Evolutionary conservation across 768 basidiomycete species (phyloP).

Genomic region (Mycena amicta): DNA sequence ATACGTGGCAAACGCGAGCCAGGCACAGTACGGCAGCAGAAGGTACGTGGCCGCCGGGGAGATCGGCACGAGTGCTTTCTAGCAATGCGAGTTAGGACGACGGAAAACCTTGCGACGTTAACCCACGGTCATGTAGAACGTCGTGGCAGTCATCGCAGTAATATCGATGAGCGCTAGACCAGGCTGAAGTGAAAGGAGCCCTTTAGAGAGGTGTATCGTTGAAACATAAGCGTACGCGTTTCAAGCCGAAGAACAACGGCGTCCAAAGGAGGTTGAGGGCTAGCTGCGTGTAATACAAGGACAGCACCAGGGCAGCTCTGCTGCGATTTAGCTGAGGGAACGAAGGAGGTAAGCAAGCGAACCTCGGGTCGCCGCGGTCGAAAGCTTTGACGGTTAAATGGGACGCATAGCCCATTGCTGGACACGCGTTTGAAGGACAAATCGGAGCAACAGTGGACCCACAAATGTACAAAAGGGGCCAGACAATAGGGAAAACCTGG

Average conservation of each 20-base stretch:
- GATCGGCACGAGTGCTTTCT: constrained; percentile 52
- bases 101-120: neutral
- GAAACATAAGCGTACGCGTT: constrained; percentile 37
- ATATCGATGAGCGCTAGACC: constrained; percentile 59
- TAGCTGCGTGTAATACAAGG: constrained; percentile 64
- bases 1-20: constrained; percentile 68
- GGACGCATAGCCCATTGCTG: constrained; percentile 69
- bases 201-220: too few species aligned
- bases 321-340: neutral
- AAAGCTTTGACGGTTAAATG: constrained; percentile 60
- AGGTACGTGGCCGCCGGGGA: constrained; percentile 51
- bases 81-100: neutral
- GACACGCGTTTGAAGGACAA: too few species aligned
- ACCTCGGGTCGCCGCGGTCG: constrained; percentile 41
- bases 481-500: constrained; percentile 60
- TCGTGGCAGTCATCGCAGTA: constrained; percentile 51
- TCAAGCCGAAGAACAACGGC: constrained; percentile 63
- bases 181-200: constrained; percentile 36
- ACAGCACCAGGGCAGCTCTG: constrained; percentile 38
- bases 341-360: constrained; percentile 30
- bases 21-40: constrained; percentile 66
- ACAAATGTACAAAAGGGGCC: constrained; percentile 53
- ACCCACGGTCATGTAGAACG: constrained; percentile 61
- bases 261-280: constrained; percentile 62
- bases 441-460: constrained; percentile 20